These are phyloP conservation scores for Pyracantha coccinea DNA, from an alignment of 331 rosid genomes.

Conservation along the genomic window DNA sequence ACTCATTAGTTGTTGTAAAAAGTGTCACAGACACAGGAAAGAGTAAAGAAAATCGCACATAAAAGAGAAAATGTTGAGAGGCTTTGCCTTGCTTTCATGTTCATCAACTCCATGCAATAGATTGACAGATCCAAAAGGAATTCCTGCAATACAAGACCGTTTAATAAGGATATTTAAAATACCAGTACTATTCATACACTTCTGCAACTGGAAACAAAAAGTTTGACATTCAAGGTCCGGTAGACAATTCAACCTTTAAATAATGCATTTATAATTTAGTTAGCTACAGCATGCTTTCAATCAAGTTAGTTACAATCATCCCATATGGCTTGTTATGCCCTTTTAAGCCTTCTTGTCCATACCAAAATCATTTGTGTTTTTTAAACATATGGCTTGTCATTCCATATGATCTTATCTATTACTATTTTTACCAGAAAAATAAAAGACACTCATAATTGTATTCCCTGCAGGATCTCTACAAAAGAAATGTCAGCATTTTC, in stretches of 20 bases:
- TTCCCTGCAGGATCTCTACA: background rate
- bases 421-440: background rate
- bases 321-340: background rate
- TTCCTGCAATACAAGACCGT: conserved; percentile 50
- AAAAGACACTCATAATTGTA: background rate
- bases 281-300: background rate
- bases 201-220: background rate
- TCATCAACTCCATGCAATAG: conserved; percentile 93
- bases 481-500: conserved; percentile 8
- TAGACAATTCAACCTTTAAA: background rate
- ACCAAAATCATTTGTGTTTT: background rate
- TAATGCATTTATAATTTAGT: background rate
- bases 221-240: background rate
- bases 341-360: background rate
- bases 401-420: background rate
- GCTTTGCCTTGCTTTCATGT: conserved; percentile 88
- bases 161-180: background rate
- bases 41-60: conserved; percentile 8
- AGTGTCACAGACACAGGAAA: background rate
- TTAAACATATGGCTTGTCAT: background rate
- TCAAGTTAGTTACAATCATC: background rate
- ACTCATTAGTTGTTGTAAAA: background rate
- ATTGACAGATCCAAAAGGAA: conserved; percentile 98
- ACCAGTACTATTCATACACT: background rate
- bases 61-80: conserved; percentile 22